phyloP scores from a whole-genome alignment of 495 filamentous ascomycete genomes.

The Aspergillus sclerotioniger region DNA sequence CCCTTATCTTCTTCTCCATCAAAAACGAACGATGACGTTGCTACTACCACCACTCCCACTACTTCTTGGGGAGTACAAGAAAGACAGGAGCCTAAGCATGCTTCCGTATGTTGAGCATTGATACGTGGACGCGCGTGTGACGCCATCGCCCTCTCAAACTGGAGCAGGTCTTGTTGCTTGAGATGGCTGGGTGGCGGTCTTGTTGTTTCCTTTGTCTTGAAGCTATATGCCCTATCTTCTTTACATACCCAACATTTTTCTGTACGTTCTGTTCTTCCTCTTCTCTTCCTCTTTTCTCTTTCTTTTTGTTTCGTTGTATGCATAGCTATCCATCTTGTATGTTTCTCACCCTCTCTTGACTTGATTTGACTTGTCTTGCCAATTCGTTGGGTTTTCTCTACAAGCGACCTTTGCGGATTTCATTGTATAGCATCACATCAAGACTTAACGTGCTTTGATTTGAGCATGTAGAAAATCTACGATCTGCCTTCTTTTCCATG shows the following conservation, averaged over 20 bases:
- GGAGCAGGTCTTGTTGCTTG: neutral
- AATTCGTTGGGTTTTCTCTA: neutral
- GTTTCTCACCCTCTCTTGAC: neutral
- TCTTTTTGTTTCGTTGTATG: constrained; percentile 11
- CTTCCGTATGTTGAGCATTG: neutral
- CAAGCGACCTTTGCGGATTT: constrained; percentile 3
- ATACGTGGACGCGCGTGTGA: neutral
- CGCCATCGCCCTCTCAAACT: neutral
- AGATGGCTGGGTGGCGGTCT: neutral
- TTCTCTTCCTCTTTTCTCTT: constrained; percentile 18
- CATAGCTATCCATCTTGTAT: constrained; percentile 9
- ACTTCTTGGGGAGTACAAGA: neutral
- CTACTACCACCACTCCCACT: neutral
- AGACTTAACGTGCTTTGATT: neutral
- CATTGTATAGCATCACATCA: constrained; percentile 3
- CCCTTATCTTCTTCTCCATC: too few relatives aligned
- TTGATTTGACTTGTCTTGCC: neutral
- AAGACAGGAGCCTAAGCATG: neutral
- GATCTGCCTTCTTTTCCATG: neutral
- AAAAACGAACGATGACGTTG: neutral
- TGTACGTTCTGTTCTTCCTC: constrained; percentile 20
- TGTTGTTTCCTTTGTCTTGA: constrained; percentile 15
- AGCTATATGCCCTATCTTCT: constrained; percentile 20
- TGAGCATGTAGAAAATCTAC: neutral
- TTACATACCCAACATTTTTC: constrained; percentile 18